These are phyloP conservation scores for Salix caprea DNA, from an alignment of 345 rosid species.

Conservation along the genomic window DNA sequence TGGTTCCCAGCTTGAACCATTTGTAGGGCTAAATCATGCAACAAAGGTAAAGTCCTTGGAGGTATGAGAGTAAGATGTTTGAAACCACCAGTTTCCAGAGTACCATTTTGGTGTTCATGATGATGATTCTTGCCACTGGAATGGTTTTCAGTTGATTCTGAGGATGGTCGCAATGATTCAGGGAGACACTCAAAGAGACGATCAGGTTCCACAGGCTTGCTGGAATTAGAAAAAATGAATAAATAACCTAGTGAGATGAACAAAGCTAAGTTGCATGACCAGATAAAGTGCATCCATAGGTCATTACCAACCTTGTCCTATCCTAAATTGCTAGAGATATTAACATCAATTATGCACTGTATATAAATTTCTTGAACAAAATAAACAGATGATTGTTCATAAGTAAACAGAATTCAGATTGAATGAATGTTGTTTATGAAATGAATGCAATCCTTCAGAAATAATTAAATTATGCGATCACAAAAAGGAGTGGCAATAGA, in stretches of 20 bases:
- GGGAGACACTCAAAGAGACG: conserved; percentile 95
- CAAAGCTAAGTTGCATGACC: conserved; percentile 6
- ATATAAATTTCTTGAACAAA: background rate
- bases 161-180: conserved; percentile 78
- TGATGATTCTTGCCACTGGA: conserved; percentile 44
- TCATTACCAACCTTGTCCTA: conserved; percentile 2
- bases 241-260: conserved; percentile 3
- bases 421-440: background rate
- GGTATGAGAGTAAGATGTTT: conserved; percentile 85
- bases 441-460: background rate
- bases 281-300: background rate
- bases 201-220: conserved; percentile 95
- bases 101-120: conserved; percentile 47
- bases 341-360: conserved; percentile 2
- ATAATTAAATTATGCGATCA: background rate
- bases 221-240: conserved; percentile 30
- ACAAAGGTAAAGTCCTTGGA: conserved; percentile 72
- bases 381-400: background rate
- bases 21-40: conserved; percentile 87
- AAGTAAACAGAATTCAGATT: background rate
- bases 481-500: background rate
- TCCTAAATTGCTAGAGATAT: conserved; percentile 5
- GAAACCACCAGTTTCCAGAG: conserved; percentile 56
- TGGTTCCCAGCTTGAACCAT: conserved; percentile 94
- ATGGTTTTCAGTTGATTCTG: conserved; percentile 51